These are phyloP conservation scores for Rhododendron williamsianum DNA, from an alignment of 148 eudicot genomes.

Conservation along the genomic window DNA sequence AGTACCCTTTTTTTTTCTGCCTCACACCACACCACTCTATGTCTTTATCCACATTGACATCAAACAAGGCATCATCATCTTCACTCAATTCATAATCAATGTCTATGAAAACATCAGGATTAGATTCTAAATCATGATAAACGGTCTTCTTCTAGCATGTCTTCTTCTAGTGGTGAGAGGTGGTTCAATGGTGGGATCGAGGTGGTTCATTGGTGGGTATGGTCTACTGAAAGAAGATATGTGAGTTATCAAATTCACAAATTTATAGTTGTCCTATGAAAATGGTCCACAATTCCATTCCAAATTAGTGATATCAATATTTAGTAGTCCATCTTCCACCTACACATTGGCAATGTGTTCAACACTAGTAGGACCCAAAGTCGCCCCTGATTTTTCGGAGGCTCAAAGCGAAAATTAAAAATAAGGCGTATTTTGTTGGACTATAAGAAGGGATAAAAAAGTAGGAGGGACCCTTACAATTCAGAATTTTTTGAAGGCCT, in stretches of 20 bases:
- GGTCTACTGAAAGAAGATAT: neutral
- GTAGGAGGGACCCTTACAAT: too few relatives aligned
- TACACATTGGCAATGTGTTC: neutral
- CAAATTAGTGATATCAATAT: neutral
- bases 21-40: neutral
- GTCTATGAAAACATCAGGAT: neutral
- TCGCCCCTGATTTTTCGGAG: too few relatives aligned
- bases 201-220: neutral
- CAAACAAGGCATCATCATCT: neutral
- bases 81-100: neutral
- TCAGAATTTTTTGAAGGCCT: too few relatives aligned
- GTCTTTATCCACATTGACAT: neutral
- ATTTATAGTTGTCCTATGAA: neutral
- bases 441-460: too few relatives aligned
- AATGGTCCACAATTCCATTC: neutral
- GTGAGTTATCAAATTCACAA: neutral
- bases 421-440: too few relatives aligned
- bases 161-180: too few relatives aligned
- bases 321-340: neutral
- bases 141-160: too few relatives aligned
- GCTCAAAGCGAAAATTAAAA: too few relatives aligned
- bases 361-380: too few relatives aligned
- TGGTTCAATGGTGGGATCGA: too few relatives aligned
- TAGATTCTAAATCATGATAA: neutral
- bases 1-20: neutral